Evolutionary conservation across 2,329 filamentous ascomycete genomes (phyloP).

Genomic region (Ambrosiella beaveri): DNA sequence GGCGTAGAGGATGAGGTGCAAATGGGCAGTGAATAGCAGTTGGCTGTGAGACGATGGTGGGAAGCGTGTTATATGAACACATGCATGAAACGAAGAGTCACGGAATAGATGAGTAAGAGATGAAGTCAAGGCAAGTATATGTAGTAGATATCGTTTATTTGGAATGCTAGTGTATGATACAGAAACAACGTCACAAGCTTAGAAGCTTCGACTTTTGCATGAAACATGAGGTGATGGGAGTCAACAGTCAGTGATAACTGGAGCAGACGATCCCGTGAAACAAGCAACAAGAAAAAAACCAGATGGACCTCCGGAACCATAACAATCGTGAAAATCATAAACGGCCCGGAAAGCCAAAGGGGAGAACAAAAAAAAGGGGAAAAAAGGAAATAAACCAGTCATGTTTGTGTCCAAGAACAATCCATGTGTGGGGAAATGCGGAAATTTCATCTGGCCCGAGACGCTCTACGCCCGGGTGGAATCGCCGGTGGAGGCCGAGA

Average conservation of each 20-base stretch:
- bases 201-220: no score
- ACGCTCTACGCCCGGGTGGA: not conserved
- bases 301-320: not conserved
- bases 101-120: no score
- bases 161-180: no score
- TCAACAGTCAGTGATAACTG: not conserved
- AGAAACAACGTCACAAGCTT: no score
- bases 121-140: no score
- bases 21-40: not conserved
- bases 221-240: no score
- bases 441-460: conserved; percentile 2
- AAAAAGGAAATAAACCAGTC: conserved; percentile 1
- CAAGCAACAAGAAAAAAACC: not conserved
- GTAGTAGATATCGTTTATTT: no score
- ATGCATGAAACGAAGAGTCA: no score
- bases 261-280: not conserved
- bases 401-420: not conserved
- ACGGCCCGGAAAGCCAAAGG: not conserved
- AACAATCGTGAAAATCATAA: not conserved
- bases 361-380: conserved; percentile 14
- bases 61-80: no score
- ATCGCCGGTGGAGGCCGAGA: not conserved
- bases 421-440: not conserved
- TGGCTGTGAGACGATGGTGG: not conserved
- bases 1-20: not conserved